Percentiles rank a stretch among this genome's conserved stretches.
Evolutionary conservation across 2,329 filamentous ascomycete species (phyloP).

Genomic region (Botrytis byssoidea): DNA sequence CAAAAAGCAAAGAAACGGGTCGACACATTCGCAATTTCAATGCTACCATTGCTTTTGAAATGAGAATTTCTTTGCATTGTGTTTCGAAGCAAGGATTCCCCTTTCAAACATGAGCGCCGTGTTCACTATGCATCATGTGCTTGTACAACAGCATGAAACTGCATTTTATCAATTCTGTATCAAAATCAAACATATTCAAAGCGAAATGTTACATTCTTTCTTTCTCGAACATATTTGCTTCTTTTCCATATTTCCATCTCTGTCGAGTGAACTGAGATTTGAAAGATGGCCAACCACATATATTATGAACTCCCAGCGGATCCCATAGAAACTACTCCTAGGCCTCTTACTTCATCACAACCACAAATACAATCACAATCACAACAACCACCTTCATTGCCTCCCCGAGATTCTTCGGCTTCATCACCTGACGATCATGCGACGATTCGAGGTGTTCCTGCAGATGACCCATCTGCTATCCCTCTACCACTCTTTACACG

Average conservation of each 20-base stretch:
- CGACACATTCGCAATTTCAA: not conserved
- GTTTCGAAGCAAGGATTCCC: conserved; percentile 15
- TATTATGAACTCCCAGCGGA: conserved; percentile 18
- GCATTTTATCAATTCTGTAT: not conserved
- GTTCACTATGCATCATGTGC: conserved; percentile 18
- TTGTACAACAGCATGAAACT: conserved; percentile 9
- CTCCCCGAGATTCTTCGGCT: not conserved
- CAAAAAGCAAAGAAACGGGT: not conserved
- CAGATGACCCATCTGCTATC: not conserved
- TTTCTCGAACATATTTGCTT: not conserved
- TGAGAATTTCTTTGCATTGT: conserved; percentile 12
- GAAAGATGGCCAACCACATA: not conserved
- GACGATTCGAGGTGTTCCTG: conserved; percentile 12
- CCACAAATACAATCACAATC: not conserved
- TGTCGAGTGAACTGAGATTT: not conserved
- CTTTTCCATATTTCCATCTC: not conserved
- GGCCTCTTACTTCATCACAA: not conserved
- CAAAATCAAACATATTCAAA: not conserved
- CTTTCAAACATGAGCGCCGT: conserved; percentile 2
- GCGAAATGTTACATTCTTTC: not conserved
- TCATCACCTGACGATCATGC: not conserved
- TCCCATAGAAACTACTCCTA: not conserved
- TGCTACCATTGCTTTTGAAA: conserved; percentile 1
- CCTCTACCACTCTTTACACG: conserved; percentile 1
- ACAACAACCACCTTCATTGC: not conserved